These are phyloP conservation scores for Coniochaeta hoffmannii DNA, from an alignment of 2,329 filamentous ascomycete genomes.

Conservation along the genomic window DNA sequence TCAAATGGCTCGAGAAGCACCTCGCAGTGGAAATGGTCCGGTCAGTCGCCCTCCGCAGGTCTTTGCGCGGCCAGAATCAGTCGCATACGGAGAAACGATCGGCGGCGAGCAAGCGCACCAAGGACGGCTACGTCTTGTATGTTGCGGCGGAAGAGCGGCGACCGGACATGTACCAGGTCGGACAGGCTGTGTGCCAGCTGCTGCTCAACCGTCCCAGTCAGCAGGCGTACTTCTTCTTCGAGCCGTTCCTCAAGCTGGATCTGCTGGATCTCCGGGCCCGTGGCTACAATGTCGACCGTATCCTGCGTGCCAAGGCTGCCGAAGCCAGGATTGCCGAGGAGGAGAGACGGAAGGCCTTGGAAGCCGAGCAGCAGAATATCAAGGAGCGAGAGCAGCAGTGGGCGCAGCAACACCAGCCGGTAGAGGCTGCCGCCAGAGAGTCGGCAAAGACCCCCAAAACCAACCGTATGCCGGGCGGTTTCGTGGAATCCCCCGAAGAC, in stretches of 20 bases:
- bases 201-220: slow-evolving; percentile 78
- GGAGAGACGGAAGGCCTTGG: slow-evolving; percentile 65
- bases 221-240: slow-evolving; percentile 82
- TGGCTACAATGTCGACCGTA: slow-evolving; percentile 95
- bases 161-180: slow-evolving; percentile 89
- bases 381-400: slow-evolving; percentile 45
- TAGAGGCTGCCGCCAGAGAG: slow-evolving; percentile 29
- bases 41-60: slow-evolving; percentile 68
- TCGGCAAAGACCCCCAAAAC: slow-evolving; percentile 33
- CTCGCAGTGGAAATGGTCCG: slow-evolving; percentile 71
- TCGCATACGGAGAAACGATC: slow-evolving; percentile 68
- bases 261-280: slow-evolving; percentile 74
- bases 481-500: slow-evolving; percentile 57
- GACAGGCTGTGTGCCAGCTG: slow-evolving; percentile 74
- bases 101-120: slow-evolving; percentile 54
- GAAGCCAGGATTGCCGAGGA: slow-evolving; percentile 84
- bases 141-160: slow-evolving; percentile 59
- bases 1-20: slow-evolving; percentile 85
- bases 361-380: slow-evolving; percentile 63
- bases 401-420: slow-evolving; percentile 35
- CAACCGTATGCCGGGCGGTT: slow-evolving; percentile 65
- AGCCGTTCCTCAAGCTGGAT: slow-evolving; percentile 82
- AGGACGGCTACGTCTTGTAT: slow-evolving; percentile 60
- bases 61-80: slow-evolving; percentile 63
- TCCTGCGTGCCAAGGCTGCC: slow-evolving; percentile 78